These are phyloP conservation scores for Polysphondylium violaceum DNA, from an alignment of 78 protist genomes.

Conservation along the genomic window DNA sequence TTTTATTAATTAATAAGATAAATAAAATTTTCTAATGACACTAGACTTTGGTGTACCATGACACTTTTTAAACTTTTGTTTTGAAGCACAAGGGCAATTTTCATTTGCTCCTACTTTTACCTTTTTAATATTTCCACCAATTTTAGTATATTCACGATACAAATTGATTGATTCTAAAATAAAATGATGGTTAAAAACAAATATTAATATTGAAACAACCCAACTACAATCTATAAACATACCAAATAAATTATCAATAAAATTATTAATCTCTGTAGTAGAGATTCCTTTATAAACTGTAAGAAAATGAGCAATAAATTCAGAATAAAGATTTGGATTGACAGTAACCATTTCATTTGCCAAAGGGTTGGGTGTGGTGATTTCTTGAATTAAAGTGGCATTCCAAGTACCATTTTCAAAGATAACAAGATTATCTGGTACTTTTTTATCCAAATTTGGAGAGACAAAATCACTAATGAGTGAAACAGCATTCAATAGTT, in stretches of 20 bases:
- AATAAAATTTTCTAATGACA: conserved; percentile 4
- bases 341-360: not conserved
- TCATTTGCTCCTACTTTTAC: conserved; percentile 47
- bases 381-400: conserved; percentile 7
- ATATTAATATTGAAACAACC: no score
- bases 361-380: not conserved
- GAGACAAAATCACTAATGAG: conserved; percentile 30
- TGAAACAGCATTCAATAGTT: conserved; percentile 31
- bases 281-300: not conserved
- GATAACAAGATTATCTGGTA: conserved; percentile 5
- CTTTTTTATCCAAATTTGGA: not conserved
- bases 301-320: not conserved
- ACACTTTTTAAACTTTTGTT: conserved; percentile 69
- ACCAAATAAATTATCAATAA: conserved; percentile 29
- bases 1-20: not conserved
- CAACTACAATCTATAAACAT: no score
- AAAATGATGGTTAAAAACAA: not conserved
- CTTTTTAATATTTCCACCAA: conserved; percentile 32
- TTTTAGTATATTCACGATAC: conserved; percentile 10
- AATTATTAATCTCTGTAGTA: conserved; percentile 3
- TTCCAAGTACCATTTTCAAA: conserved; percentile 37
- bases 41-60: conserved; percentile 44
- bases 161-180: conserved; percentile 30
- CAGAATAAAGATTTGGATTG: not conserved
- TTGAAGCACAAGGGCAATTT: conserved; percentile 46